Evolutionary conservation across 495 filamentous ascomycete genomes (phyloP).

Genomic region (Sordaria brevicollis): DNA sequence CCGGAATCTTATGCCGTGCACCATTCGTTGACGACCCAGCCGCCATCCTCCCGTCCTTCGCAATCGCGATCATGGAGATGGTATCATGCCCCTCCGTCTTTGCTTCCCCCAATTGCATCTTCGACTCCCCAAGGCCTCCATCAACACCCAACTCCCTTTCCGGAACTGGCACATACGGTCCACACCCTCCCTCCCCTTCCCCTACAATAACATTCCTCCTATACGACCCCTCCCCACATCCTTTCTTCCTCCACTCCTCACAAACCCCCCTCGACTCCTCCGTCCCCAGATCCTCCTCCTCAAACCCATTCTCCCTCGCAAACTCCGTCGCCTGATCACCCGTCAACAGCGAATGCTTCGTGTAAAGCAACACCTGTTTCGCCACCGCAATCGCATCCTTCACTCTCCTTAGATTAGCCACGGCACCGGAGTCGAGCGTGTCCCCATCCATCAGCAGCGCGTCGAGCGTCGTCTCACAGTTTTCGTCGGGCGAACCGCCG

Average conservation of each 20-base stretch:
- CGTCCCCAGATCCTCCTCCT: slow-evolving; percentile 28
- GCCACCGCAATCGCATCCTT: slow-evolving; percentile 34
- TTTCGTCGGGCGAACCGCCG: slow-evolving; percentile 37
- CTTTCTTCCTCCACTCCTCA: slow-evolving; percentile 23
- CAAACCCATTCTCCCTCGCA: slow-evolving; percentile 34
- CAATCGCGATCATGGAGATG: slow-evolving; percentile 36
- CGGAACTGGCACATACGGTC: slow-evolving; percentile 26
- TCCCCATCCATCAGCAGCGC: slow-evolving; percentile 37
- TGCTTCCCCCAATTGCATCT: not conserved
- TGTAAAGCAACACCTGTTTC: slow-evolving; percentile 33
- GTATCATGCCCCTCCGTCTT: slow-evolving; percentile 29
- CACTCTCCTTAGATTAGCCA: slow-evolving; percentile 33
- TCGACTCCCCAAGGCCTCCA: not conserved
- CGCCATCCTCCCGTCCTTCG: slow-evolving; percentile 28
- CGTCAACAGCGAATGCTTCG: slow-evolving; percentile 34
- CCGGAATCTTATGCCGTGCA: slow-evolving; percentile 35
- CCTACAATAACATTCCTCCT: slow-evolving; percentile 25
- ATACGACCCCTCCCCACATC: slow-evolving; percentile 30
- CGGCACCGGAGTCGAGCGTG: slow-evolving; percentile 34
- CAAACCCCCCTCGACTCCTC: slow-evolving; percentile 22
- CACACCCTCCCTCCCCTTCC: slow-evolving; percentile 17
- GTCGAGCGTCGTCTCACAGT: slow-evolving; percentile 39
- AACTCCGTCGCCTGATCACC: slow-evolving; percentile 37
- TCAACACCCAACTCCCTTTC: not conserved
- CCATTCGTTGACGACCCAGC: slow-evolving; percentile 41